phyloP scores from a whole-genome alignment of 2,329 filamentous ascomycete species.

The Penicillium sp. region DNA sequence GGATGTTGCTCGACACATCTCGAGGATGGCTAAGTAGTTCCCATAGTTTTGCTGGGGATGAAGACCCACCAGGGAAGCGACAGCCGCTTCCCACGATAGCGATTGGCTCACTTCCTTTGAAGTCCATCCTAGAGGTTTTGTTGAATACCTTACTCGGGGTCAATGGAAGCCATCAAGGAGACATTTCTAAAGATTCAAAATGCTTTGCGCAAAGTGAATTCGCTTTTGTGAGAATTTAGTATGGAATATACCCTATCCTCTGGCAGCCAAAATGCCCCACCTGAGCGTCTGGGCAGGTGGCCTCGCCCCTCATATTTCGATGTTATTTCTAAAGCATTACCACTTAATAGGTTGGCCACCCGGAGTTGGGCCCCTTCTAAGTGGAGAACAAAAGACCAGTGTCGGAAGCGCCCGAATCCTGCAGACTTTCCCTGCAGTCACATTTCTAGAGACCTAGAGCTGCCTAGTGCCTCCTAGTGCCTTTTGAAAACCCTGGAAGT shows the following conservation, averaged over 20 bases:
- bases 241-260: not conserved
- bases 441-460: not conserved
- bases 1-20: not conserved
- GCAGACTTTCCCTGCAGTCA: not conserved
- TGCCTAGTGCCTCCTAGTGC: not conserved
- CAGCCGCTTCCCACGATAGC: slow-evolving; percentile 9
- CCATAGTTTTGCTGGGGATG: slow-evolving; percentile 4
- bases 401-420: not conserved
- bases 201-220: not conserved
- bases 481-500: not conserved
- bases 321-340: not conserved
- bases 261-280: not conserved
- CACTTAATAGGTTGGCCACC: not conserved
- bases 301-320: not conserved
- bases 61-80: slow-evolving; percentile 1
- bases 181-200: not conserved
- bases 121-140: not conserved
- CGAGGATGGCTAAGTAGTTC: not conserved
- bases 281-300: not conserved
- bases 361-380: not conserved
- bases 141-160: not conserved
- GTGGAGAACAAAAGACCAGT: not conserved
- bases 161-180: not conserved
- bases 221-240: not conserved
- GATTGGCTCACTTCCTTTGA: slow-evolving; percentile 3